phyloP scores from a whole-genome alignment of 805 yeast genomes.

The Hanseniaspora meyeri region DNA sequence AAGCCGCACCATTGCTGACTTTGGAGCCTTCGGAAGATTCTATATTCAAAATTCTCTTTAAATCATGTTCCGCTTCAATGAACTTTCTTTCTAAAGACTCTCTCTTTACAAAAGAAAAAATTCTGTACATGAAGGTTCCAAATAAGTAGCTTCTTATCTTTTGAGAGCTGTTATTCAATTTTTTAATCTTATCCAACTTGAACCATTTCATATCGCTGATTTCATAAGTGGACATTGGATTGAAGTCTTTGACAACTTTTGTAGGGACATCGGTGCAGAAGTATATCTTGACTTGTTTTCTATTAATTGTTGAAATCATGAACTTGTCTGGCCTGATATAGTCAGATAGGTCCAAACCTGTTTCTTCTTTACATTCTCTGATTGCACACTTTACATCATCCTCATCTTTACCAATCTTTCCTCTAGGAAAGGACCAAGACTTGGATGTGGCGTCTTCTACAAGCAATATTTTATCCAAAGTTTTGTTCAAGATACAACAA shows the following conservation, averaged over 20 bases:
- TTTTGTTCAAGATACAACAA: slow-evolving; percentile 69
- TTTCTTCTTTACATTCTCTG: slow-evolving; percentile 87
- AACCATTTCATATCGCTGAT: slow-evolving; percentile 75
- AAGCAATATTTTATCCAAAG: slow-evolving; percentile 55
- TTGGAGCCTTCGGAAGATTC: slow-evolving; percentile 1
- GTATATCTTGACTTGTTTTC: slow-evolving; percentile 77
- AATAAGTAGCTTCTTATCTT: slow-evolving; percentile 29
- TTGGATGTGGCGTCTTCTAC: slow-evolving; percentile 74
- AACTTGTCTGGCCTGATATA: slow-evolving; percentile 57
- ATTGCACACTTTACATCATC: slow-evolving; percentile 77
- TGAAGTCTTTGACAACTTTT: slow-evolving; percentile 42
- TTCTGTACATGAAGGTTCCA: slow-evolving; percentile 33
- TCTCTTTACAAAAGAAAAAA: slow-evolving; percentile 21
- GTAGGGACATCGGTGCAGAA: slow-evolving; percentile 69
- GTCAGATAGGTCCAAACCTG: slow-evolving; percentile 71
- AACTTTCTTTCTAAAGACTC: slow-evolving; percentile 9
- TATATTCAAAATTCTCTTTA: slow-evolving; percentile 16
- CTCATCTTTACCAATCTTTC: slow-evolving; percentile 90
- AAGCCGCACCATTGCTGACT: slow-evolving; percentile 4
- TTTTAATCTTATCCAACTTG: slow-evolving; percentile 38
- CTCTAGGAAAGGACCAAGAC: slow-evolving; percentile 95
- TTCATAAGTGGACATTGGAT: slow-evolving; percentile 78
- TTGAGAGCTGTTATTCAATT: slow-evolving; percentile 26
- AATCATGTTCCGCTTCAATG: slow-evolving; percentile 7
- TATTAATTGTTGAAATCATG: slow-evolving; percentile 67